phyloP scores from a whole-genome alignment of 2,329 filamentous ascomycete genomes.

The Clarireedia sp. region DNA sequence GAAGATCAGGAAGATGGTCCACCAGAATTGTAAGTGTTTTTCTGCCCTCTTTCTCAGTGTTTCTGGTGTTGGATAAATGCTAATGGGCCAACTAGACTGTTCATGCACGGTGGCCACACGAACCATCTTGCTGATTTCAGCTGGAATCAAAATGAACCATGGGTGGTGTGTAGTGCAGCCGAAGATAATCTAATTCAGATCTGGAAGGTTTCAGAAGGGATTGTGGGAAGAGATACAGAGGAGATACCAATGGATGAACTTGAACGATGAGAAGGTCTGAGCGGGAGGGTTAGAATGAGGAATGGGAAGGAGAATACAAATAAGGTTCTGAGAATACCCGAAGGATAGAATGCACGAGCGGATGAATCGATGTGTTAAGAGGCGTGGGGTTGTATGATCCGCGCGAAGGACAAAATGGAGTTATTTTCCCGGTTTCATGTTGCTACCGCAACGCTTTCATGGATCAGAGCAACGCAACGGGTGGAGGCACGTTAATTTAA shows the following conservation, averaged over 20 bases:
- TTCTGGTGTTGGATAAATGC: background rate
- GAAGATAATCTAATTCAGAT: conserved; percentile 97
- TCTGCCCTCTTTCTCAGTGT: background rate
- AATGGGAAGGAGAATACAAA: too few species aligned
- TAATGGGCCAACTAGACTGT: conserved; percentile 49
- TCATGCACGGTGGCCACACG: conserved; percentile 98
- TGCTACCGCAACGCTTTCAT: too few species aligned
- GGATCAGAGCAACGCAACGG: too few species aligned
- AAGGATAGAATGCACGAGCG: too few species aligned
- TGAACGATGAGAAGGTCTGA: conserved; percentile 36
- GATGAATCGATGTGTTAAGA: too few species aligned
- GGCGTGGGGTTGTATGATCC: too few species aligned
- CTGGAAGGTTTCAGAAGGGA: conserved; percentile 79
- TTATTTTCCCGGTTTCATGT: too few species aligned
- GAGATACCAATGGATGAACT: conserved; percentile 72
- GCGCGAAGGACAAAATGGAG: too few species aligned
- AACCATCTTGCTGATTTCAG: conserved; percentile 95
- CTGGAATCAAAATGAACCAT: conserved; percentile 95
- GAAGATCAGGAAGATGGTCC: conserved; percentile 94
- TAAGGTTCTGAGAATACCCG: too few species aligned
- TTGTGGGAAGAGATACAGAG: conserved; percentile 68
- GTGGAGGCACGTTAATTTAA: too few species aligned
- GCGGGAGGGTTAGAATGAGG: too few species aligned
- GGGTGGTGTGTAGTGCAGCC: conserved; percentile 90
- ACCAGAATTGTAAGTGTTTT: conserved; percentile 70